A percentile compares a stretch with the other conserved stretches of the same genome.
These are phyloP conservation scores for Cotoneaster glaucophyllus DNA, from an alignment of 306 rosid genomes.

Conservation along the genomic window DNA sequence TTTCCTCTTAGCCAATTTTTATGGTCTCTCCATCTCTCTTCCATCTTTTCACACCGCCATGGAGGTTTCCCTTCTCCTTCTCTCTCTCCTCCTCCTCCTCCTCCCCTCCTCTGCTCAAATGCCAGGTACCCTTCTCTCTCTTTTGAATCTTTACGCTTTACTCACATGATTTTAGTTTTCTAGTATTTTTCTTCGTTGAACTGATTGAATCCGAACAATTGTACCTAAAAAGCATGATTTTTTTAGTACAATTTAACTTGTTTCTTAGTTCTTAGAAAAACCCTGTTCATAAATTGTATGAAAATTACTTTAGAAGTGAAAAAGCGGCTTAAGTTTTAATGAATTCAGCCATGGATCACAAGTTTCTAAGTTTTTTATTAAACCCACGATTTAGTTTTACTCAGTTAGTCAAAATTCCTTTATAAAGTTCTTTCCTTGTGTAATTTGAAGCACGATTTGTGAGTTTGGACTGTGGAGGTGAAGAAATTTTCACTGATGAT, in stretches of 20 bases:
- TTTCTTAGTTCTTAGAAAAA: neutral
- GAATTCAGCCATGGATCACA: neutral
- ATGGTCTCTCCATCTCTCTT: conserved; percentile 18
- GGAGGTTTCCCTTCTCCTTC: conserved; percentile 38
- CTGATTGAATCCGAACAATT: neutral
- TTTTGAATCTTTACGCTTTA: neutral
- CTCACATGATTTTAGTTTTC: neutral
- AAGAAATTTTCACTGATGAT: conserved; percentile 56
- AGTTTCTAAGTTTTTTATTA: neutral
- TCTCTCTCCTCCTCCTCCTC: conserved; percentile 29
- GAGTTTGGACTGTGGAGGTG: conserved; percentile 95
- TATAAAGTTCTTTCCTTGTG: neutral
- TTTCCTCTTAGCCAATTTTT: conserved; percentile 19
- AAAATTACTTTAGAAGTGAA: neutral
- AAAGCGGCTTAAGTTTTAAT: neutral
- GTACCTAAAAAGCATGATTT: neutral
- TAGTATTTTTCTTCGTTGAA: neutral
- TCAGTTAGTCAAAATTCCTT: neutral
- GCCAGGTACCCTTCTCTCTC: conserved; percentile 46
- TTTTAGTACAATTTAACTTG: neutral
- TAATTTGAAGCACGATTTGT: conserved; percentile 57
- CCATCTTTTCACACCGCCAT: conserved; percentile 27
- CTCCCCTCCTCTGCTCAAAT: conserved; percentile 59
- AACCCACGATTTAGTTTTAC: neutral
- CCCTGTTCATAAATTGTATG: neutral